Conservation (phyloP, 2,329 filamentous ascomycete genomes). For the Intubia oerlemansii region DNA sequence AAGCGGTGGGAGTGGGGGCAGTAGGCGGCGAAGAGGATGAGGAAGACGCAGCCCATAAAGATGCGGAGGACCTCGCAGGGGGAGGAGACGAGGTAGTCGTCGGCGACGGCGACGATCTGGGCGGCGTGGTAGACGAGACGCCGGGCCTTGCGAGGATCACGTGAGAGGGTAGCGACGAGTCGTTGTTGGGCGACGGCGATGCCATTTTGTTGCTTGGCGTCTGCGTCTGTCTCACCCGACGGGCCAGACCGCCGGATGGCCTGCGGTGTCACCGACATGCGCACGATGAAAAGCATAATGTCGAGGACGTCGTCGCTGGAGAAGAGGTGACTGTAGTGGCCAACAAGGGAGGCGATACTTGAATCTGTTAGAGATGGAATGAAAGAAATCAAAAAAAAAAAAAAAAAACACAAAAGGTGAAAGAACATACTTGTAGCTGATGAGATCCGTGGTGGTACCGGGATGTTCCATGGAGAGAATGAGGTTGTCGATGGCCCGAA, state of each 20-base stretch:
- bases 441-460: slow-evolving; percentile 10
- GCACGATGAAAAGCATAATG: slow-evolving; percentile 12
- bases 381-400: neutral
- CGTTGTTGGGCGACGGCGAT: slow-evolving; percentile 10
- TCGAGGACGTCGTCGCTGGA: slow-evolving; percentile 12
- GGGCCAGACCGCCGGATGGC: slow-evolving; percentile 3
- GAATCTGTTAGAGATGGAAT: neutral
- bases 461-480: slow-evolving; percentile 9
- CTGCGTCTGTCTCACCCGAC: too few species aligned
- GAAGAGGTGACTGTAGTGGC: slow-evolving; percentile 13
- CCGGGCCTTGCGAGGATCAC: slow-evolving; percentile 8
- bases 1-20: slow-evolving; percentile 6
- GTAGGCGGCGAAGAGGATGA: slow-evolving; percentile 11
- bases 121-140: slow-evolving; percentile 12
- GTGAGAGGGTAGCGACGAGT: slow-evolving; percentile 8
- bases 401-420: neutral
- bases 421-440: slow-evolving; percentile 12
- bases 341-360: slow-evolving; percentile 10
- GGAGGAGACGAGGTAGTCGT: slow-evolving; percentile 12
- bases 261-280: slow-evolving; percentile 1
- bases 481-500: slow-evolving; percentile 8
- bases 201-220: slow-evolving; percentile 5
- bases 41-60: slow-evolving; percentile 14
- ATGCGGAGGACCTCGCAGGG: slow-evolving; percentile 14
- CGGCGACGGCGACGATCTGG: slow-evolving; percentile 12